Percentiles rank a stretch among this genome's conserved stretches.
Conservation (phyloP, 2,329 filamentous ascomycete genomes). For the Ambrosiella cleistominuta region DNA sequence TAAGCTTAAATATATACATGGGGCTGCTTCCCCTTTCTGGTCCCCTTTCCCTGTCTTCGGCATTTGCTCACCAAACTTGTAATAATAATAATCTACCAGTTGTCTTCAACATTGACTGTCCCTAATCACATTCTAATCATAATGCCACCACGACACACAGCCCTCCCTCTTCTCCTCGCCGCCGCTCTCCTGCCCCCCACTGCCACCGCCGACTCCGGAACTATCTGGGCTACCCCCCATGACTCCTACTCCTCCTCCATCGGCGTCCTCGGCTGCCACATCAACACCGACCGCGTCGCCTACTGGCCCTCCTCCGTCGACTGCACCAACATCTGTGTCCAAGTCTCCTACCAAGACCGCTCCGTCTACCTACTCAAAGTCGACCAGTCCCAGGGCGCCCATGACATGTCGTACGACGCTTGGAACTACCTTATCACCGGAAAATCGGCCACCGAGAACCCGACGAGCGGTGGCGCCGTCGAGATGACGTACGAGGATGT, state of each 20-base stretch:
- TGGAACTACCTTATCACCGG: conserved; percentile 41
- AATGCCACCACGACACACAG: neutral
- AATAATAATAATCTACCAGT: neutral
- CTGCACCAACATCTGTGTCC: conserved; percentile 40
- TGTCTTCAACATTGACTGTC: too few species aligned
- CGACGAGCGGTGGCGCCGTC: conserved; percentile 31
- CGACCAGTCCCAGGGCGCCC: conserved; percentile 36
- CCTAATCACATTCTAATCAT: neutral
- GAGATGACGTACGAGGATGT: conserved; percentile 33
- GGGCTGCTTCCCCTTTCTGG: too few species aligned
- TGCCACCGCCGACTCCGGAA: conserved; percentile 17
- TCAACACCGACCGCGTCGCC: conserved; percentile 42
- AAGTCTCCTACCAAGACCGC: conserved; percentile 30
- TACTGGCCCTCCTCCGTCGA: conserved; percentile 38
- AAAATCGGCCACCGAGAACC: conserved; percentile 27
- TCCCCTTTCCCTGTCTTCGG: too few species aligned
- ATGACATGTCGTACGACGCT: conserved; percentile 44
- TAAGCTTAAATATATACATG: too few species aligned
- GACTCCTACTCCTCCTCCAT: conserved; percentile 37
- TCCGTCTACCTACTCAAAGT: conserved; percentile 39
- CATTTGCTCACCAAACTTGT: neutral
- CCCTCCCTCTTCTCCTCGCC: neutral
- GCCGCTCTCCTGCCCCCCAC: conserved; percentile 6
- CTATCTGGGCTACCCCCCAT: conserved; percentile 33
- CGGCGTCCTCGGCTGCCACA: conserved; percentile 42